Evolutionary conservation across 768 basidiomycete species (phyloP).

Genomic region (Mycena sanguinolenta): DNA sequence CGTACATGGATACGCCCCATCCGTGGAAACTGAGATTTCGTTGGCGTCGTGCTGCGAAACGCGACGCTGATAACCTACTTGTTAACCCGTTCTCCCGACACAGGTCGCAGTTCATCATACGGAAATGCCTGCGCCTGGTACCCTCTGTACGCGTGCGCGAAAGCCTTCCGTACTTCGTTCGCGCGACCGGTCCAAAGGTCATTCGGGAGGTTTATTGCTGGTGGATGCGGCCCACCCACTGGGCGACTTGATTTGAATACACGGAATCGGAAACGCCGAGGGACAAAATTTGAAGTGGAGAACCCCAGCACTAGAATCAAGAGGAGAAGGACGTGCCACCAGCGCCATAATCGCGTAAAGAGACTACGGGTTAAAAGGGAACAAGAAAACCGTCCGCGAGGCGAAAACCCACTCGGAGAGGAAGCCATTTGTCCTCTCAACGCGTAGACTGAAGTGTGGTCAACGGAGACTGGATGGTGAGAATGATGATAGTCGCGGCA

Average conservation of each 20-base stretch:
- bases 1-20: slow-evolving; percentile 81
- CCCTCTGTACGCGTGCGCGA: slow-evolving; percentile 70
- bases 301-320: not conserved
- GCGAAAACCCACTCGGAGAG: not conserved
- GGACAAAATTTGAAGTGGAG: slow-evolving; percentile 5
- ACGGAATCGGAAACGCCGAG: slow-evolving; percentile 26
- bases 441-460: too few species aligned
- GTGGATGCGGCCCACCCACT: slow-evolving; percentile 17
- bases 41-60: slow-evolving; percentile 3
- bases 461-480: too few species aligned
- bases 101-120: slow-evolving; percentile 69
- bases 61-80: slow-evolving; percentile 58
- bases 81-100: slow-evolving; percentile 62
- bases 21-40: slow-evolving; percentile 70
- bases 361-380: slow-evolving; percentile 6
- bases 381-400: not conserved
- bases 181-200: slow-evolving; percentile 64
- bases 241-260: slow-evolving; percentile 28
- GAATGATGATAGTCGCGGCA: too few species aligned
- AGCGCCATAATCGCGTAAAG: slow-evolving; percentile 11
- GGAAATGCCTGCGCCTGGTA: slow-evolving; percentile 67
- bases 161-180: slow-evolving; percentile 67
- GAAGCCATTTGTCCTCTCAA: slow-evolving; percentile 1
- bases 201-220: slow-evolving; percentile 5
- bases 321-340: slow-evolving; percentile 20